A percentile compares a stretch with the other conserved stretches of the same genome.
Evolutionary conservation across 1,139 yeast species (phyloP).

Genomic region (Saccharomyces pastorianus): DNA sequence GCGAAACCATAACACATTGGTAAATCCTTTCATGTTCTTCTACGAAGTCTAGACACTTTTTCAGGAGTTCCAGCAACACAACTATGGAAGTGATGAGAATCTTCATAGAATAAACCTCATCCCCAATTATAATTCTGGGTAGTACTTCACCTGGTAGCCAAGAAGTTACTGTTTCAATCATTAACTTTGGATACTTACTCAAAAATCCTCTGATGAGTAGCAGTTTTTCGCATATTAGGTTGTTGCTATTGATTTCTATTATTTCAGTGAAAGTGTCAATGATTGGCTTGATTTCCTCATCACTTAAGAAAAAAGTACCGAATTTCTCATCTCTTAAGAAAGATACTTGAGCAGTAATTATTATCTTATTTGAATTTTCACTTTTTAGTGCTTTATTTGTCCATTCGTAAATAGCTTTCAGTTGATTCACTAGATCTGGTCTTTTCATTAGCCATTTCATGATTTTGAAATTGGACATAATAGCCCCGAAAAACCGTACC

Average conservation of each 20-base stretch:
- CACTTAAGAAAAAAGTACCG: slow-evolving; percentile 14
- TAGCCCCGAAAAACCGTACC: slow-evolving; percentile 18
- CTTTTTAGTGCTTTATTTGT: slow-evolving; percentile 17
- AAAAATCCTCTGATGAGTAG: slow-evolving; percentile 20
- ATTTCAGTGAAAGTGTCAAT: slow-evolving; percentile 13
- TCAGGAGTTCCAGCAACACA: slow-evolving; percentile 21
- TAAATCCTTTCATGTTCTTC: slow-evolving; percentile 9
- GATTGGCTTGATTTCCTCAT: slow-evolving; percentile 12
- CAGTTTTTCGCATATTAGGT: slow-evolving; percentile 22
- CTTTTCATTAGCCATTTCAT: slow-evolving; percentile 13
- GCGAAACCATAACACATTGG: slow-evolving; percentile 5
- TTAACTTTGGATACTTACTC: slow-evolving; percentile 17
- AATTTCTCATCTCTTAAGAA: slow-evolving; percentile 25
- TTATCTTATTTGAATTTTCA: slow-evolving; percentile 22
- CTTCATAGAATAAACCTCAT: slow-evolving; percentile 17
- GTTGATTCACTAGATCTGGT: slow-evolving; percentile 7
- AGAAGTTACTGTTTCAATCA: slow-evolving; percentile 15
- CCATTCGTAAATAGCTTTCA: slow-evolving; percentile 13
- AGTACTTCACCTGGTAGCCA: slow-evolving; percentile 29
- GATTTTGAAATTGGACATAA: slow-evolving; percentile 22
- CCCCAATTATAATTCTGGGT: slow-evolving; percentile 18
- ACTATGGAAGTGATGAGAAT: slow-evolving; percentile 16
- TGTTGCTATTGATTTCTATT: slow-evolving; percentile 23
- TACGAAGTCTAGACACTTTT: slow-evolving; percentile 14
- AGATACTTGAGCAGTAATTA: slow-evolving; percentile 22